Base-by-base conservation (phyloP, 1,284 basidiomycete genomes). In the Trametes sp. region DNA sequence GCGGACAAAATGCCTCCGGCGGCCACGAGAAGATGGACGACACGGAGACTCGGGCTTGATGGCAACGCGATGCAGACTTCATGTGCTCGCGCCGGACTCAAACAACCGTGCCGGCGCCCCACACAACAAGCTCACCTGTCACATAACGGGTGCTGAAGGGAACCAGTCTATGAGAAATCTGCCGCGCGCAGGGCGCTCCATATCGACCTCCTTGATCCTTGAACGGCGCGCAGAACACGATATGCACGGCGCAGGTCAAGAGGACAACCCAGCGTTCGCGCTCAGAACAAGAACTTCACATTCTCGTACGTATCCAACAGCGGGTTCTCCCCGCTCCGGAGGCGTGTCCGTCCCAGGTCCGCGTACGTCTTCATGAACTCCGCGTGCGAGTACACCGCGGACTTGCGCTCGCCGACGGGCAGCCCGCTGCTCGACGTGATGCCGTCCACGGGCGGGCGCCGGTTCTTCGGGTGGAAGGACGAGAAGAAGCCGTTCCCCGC, bases 251-350 rank as follows among this genome's bases (percentile, higher is more conserved):
- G n/a, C n/a, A n/a, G n/a, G n/a, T n/a, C n/a, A 5, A n/a, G 38
- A n/a, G 4, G 35, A 16, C 14, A 41, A 41, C 3, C 16, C 1
- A 41, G 38, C 10, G 4, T 14, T 36, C 35, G 35, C 35, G 38
- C 38, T 41, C 74, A 93, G 67, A 94, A 94, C 68, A 94, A 78
- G 73, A 94, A 89, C 73, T 94, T 94, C 66, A 95, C 94, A 78
- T 97, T 97, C 74, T 90, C 87, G 74, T 97, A 97, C 74, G 88
- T 93, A 67, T 92, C 88, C 59, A 96, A 70, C 81, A 97, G 81
- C 1, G 95, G 95, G 74, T 97, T 97, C 74, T 93, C 90, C 48
- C 95, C 93, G 70, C 87, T 96, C 63, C 79, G 77, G 44, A 94
- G 75, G 53, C 81, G 79, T 21, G 94, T 94, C 75, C 79, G 82